Conservation (phyloP, 176 grass and related monocot genomes). For the Poa pratensis region DNA sequence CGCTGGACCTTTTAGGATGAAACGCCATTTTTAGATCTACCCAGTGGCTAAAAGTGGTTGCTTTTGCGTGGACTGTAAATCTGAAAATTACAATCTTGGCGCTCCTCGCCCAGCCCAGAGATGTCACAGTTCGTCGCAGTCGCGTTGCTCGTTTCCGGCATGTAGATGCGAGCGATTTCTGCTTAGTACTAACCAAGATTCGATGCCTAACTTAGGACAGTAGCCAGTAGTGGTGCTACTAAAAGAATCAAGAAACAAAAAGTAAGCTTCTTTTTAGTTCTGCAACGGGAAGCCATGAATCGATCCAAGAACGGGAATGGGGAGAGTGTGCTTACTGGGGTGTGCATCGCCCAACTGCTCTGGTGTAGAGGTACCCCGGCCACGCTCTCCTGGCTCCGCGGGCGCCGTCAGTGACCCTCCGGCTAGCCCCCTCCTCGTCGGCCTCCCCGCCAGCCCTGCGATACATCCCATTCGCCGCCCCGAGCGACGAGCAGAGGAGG, state of each 20-base stretch:
- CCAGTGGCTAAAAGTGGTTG: neutral
- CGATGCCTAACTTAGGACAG: slow-evolving; percentile 16
- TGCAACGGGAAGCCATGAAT: neutral
- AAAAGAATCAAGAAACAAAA: neutral
- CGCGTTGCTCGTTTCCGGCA: slow-evolving; percentile 4
- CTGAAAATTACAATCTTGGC: neutral
- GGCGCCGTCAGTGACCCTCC: slow-evolving; percentile 37
- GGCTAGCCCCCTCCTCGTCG: slow-evolving; percentile 33
- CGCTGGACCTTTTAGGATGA: slow-evolving; percentile 10
- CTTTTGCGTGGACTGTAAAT: slow-evolving; percentile 9
- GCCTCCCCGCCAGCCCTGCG: slow-evolving; percentile 31
- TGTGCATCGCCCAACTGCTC: slow-evolving; percentile 81
- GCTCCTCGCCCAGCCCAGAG: neutral
- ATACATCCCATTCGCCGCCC: slow-evolving; percentile 42
- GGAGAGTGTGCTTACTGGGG: slow-evolving; percentile 63
- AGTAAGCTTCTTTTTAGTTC: neutral
- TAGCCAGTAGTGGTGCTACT: neutral
- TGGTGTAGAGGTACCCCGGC: slow-evolving; percentile 94
- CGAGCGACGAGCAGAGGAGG: slow-evolving; percentile 42
- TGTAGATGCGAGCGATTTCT: neutral
- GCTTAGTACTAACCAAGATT: slow-evolving; percentile 8
- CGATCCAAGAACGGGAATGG: slow-evolving; percentile 8
- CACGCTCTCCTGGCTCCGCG: slow-evolving; percentile 35
- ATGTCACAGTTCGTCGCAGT: neutral
- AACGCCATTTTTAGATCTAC: slow-evolving; percentile 46